These are phyloP conservation scores for Starmerella floris DNA, from an alignment of 805 yeast species.

Conservation along the genomic window DNA sequence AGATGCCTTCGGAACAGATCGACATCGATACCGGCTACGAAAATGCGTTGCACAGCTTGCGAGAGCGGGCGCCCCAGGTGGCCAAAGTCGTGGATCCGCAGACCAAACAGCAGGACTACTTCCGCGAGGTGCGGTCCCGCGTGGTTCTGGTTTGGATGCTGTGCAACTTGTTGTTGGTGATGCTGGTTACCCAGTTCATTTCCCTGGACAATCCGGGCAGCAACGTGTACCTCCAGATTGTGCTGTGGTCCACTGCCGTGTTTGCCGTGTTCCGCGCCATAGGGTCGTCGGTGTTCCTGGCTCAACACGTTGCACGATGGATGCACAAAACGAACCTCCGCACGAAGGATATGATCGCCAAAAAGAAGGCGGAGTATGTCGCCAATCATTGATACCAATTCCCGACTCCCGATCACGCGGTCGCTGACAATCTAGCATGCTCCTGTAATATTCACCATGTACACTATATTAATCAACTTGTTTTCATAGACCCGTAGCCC, in stretches of 20 bases:
- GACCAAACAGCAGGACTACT: conserved; percentile 56
- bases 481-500: no score
- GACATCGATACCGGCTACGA: conserved; percentile 76
- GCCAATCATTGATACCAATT: neutral
- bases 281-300: conserved; percentile 65
- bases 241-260: conserved; percentile 85
- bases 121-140: conserved; percentile 84
- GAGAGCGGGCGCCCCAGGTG: conserved; percentile 54
- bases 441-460: no score
- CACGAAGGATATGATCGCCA: conserved; percentile 12
- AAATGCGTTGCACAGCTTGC: conserved; percentile 56
- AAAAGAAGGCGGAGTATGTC: conserved; percentile 4
- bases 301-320: conserved; percentile 27
- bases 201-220: conserved; percentile 48
- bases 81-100: conserved; percentile 31
- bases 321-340: conserved; percentile 21
- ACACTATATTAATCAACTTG: neutral
- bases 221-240: conserved; percentile 68
- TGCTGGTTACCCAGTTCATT: conserved; percentile 79
- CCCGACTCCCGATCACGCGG: no score
- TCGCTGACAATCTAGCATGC: no score
- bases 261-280: conserved; percentile 68
- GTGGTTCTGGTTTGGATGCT: conserved; percentile 95
- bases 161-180: conserved; percentile 62
- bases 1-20: conserved; percentile 51